phyloP scores from a whole-genome alignment of 768 basidiomycete genomes.

The Pleurotus citrinopileatus region DNA sequence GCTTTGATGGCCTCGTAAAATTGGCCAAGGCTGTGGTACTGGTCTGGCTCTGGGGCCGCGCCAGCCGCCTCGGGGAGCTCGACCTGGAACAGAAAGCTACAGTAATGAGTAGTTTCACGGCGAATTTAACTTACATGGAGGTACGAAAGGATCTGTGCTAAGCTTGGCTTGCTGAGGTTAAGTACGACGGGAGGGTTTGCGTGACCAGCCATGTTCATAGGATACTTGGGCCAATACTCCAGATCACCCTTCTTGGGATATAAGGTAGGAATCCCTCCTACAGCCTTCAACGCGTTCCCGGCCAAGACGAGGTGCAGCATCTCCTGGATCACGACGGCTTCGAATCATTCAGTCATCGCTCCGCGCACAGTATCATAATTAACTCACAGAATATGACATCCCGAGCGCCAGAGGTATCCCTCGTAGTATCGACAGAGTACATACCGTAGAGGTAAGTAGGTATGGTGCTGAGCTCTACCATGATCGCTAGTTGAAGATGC shows the following conservation, averaged over 20 bases:
- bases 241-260: slow-evolving; percentile 14
- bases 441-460: slow-evolving; percentile 23
- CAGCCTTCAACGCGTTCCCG: slow-evolving; percentile 21
- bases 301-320: slow-evolving; percentile 25
- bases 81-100: slow-evolving; percentile 1
- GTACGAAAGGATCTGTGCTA: slow-evolving; percentile 5
- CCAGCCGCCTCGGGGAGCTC: slow-evolving; percentile 11
- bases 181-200: slow-evolving; percentile 9
- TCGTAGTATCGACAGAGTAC: slow-evolving; percentile 21
- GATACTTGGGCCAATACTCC: slow-evolving; percentile 18
- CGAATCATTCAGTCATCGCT: neutral
- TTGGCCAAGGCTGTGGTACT: slow-evolving; percentile 15
- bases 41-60: slow-evolving; percentile 10
- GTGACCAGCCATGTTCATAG: slow-evolving; percentile 15
- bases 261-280: slow-evolving; percentile 19
- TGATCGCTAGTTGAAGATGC: slow-evolving; percentile 20
- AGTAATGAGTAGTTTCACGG: too few species aligned
- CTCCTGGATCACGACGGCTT: slow-evolving; percentile 23
- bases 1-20: slow-evolving; percentile 13
- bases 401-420: slow-evolving; percentile 15
- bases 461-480: slow-evolving; percentile 24
- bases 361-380: neutral
- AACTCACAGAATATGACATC: slow-evolving; percentile 13
- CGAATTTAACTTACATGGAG: slow-evolving; percentile 8
- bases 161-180: neutral